A percentile compares a stretch with the other conserved stretches of the same genome.
These are phyloP conservation scores for Microthyrium microscopicum DNA, from an alignment of 2,329 filamentous ascomycete species.

Conservation along the genomic window DNA sequence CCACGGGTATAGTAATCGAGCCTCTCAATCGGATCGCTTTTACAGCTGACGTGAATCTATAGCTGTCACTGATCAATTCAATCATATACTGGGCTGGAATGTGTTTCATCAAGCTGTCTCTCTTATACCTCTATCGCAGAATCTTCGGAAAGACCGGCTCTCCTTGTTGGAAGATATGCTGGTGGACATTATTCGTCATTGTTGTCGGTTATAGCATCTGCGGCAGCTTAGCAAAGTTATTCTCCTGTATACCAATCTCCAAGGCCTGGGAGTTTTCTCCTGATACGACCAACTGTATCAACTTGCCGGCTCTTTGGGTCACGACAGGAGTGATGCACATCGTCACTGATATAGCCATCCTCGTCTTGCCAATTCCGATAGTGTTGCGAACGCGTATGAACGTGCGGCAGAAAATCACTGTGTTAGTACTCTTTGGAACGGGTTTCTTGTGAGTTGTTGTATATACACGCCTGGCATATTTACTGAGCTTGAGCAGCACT, in stretches of 20 bases:
- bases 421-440: slow-evolving; percentile 12
- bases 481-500: no score
- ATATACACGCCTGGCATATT: no score
- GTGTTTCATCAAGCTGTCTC: slow-evolving; percentile 2
- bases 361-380: slow-evolving; percentile 20
- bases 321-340: slow-evolving; percentile 18
- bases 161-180: slow-evolving; percentile 1
- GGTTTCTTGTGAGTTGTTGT: slow-evolving; percentile 12
- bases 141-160: not conserved
- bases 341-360: slow-evolving; percentile 19
- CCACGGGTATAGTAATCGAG: no score
- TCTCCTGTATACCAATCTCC: slow-evolving; percentile 13
- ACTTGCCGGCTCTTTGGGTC: slow-evolving; percentile 13
- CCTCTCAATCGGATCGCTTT: no score
- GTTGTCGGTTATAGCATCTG: slow-evolving; percentile 11
- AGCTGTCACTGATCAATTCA: no score
- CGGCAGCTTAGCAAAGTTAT: slow-evolving; percentile 14
- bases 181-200: slow-evolving; percentile 11
- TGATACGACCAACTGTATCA: slow-evolving; percentile 10
- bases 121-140: slow-evolving; percentile 2
- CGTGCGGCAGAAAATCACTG: slow-evolving; percentile 10
- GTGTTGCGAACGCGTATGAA: slow-evolving; percentile 16
- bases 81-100: no score
- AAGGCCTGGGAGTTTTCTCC: slow-evolving; percentile 12
- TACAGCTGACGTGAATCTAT: no score